Conservation (phyloP, 306 rosid species). For the Quercus engelmannii region DNA sequence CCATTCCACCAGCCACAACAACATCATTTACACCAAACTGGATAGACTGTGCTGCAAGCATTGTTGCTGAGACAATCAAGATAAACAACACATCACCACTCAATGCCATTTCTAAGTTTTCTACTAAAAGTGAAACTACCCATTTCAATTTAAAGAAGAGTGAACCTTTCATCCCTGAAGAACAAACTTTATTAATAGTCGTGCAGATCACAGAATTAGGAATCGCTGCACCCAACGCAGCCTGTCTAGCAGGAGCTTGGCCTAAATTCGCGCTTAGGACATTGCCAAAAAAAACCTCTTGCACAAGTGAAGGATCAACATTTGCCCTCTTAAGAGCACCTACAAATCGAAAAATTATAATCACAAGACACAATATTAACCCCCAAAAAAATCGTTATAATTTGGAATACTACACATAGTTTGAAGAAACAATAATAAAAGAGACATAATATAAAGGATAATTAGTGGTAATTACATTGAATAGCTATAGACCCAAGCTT, state of each 20-base stretch:
- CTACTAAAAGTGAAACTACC: not conserved
- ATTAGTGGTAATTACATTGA: constrained; percentile 25
- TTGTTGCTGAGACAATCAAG: constrained; percentile 54
- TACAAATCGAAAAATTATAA: constrained; percentile 28
- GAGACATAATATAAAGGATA: not conserved
- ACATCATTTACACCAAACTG: constrained; percentile 61
- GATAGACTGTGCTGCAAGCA: constrained; percentile 89
- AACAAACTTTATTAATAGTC: constrained; percentile 84
- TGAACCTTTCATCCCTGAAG: constrained; percentile 87
- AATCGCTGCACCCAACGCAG: constrained; percentile 86
- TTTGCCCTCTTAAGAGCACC: constrained; percentile 85
- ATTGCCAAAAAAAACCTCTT: constrained; percentile 94
- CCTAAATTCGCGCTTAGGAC: constrained; percentile 91
- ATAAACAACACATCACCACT: constrained; percentile 5
- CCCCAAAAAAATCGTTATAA: not conserved
- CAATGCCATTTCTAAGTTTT: not conserved
- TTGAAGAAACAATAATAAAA: not conserved
- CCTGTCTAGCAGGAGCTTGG: constrained; percentile 96
- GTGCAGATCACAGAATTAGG: constrained; percentile 86
- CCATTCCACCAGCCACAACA: constrained; percentile 94
- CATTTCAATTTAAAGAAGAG: not conserved
- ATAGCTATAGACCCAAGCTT: constrained; percentile 77
- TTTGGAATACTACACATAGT: not conserved
- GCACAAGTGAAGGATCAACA: constrained; percentile 76
- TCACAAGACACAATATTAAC: not conserved